These are phyloP conservation scores for Salvia hispanica DNA, from an alignment of 257 asterid genomes.

Conservation along the genomic window DNA sequence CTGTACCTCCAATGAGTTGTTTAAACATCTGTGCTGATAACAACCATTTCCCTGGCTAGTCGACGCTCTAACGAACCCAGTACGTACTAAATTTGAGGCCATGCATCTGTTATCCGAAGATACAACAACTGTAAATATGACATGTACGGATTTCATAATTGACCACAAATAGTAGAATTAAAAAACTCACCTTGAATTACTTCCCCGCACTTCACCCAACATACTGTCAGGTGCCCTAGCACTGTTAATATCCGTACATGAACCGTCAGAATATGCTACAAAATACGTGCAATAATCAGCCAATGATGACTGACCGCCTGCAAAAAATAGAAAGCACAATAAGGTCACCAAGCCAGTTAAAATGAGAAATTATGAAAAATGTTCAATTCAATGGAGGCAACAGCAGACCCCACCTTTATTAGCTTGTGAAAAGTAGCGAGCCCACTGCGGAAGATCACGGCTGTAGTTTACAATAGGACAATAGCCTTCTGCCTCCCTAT, in stretches of 20 bases:
- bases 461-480: conserved; percentile 91
- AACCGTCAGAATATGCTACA: conserved; percentile 98
- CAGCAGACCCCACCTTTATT: conserved; percentile 62
- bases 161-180: neutral
- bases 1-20: conserved; percentile 75
- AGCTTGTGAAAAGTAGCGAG: conserved; percentile 87
- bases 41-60: conserved; percentile 92
- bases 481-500: conserved; percentile 96
- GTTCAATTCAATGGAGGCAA: conserved; percentile 1
- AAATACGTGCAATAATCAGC: conserved; percentile 98
- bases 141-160: conserved; percentile 18
- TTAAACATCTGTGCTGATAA: conserved; percentile 80
- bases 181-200: conserved; percentile 67
- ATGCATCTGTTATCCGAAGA: conserved; percentile 62
- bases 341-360: conserved; percentile 20
- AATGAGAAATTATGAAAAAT: neutral
- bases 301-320: conserved; percentile 99
- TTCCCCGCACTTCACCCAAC: conserved; percentile 98
- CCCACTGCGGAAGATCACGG: conserved; percentile 96
- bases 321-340: conserved; percentile 23
- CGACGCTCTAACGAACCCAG: conserved; percentile 90
- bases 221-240: conserved; percentile 96
- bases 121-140: conserved; percentile 18
- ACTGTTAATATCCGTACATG: conserved; percentile 92
- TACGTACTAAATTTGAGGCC: conserved; percentile 87